Conservation (phyloP, 257 asterid species). For the Buddleja alternifolia region DNA sequence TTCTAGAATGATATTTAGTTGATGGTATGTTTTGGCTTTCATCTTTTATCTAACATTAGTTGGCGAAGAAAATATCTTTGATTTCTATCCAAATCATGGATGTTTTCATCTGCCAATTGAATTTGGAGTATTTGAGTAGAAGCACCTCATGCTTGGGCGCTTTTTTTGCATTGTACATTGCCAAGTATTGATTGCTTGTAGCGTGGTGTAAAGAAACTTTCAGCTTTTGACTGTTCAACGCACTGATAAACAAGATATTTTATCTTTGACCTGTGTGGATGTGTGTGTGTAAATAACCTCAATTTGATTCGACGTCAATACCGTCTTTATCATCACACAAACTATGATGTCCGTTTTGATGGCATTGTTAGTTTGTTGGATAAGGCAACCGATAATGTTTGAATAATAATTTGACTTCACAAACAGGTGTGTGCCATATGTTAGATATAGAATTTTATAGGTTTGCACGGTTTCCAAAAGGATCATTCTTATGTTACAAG, state of each 20-base stretch:
- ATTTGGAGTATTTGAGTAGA: constrained; percentile 5
- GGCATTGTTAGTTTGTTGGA: too few species aligned
- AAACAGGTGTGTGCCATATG: too few species aligned
- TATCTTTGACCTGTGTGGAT: too few species aligned
- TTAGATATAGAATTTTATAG: too few species aligned
- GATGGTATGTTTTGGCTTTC: not conserved
- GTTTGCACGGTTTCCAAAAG: too few species aligned
- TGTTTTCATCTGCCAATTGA: not conserved
- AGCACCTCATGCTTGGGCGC: constrained; percentile 1
- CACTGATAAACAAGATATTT: not conserved
- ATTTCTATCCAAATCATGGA: not conserved
- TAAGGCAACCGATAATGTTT: too few species aligned
- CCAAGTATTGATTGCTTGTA: not conserved
- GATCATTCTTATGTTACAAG: too few species aligned
- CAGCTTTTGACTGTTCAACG: not conserved
- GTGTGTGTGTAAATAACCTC: too few species aligned
- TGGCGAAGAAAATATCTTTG: not conserved
- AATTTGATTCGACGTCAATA: too few species aligned
- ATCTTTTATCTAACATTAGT: not conserved
- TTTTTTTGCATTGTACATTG: constrained; percentile 4
- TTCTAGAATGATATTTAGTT: not conserved
- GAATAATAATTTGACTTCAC: too few species aligned
- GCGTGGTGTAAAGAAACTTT: not conserved
- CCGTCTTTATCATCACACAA: too few species aligned
- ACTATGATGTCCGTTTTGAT: too few species aligned